Percentiles rank a stretch among this genome's conserved stretches.
phyloP scores from a whole-genome alignment of 129 eudicot species.

The Arctium minus region DNA sequence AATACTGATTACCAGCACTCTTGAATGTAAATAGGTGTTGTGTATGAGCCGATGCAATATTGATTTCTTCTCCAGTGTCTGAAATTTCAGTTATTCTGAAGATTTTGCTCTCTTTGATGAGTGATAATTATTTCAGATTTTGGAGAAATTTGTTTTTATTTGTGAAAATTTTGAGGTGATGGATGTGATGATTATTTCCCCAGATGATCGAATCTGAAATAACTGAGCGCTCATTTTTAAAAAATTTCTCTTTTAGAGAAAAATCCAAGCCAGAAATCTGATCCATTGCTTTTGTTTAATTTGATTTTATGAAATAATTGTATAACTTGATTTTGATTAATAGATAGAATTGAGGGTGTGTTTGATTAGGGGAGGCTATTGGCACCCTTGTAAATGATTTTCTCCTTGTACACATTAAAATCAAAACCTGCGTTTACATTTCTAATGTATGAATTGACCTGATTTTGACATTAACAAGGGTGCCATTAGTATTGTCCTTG shows the following conservation, averaged over 20 bases:
- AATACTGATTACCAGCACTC: slow-evolving; percentile 13
- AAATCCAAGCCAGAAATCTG: neutral
- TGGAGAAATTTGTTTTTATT: neutral
- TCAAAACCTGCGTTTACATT: no score
- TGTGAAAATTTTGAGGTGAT: neutral
- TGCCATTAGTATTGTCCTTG: no score
- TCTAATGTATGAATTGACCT: no score
- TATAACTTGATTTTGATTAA: no score
- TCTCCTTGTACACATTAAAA: no score
- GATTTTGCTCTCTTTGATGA: neutral
- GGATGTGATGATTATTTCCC: neutral
- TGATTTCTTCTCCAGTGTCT: neutral
- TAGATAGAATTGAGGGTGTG: no score
- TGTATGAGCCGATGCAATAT: slow-evolving; percentile 22
- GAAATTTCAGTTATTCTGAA: neutral
- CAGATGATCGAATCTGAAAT: neutral
- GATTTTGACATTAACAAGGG: no score
- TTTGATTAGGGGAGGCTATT: no score
- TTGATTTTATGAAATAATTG: no score
- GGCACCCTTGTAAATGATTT: no score
- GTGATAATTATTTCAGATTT: neutral
- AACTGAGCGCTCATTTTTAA: neutral
- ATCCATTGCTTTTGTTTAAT: no score
- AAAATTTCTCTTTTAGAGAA: neutral
- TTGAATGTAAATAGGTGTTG: neutral